Base-by-base conservation (phyloP, 2,329 filamentous ascomycete genomes). In the Ceratocystis diversiconidia region DNA sequence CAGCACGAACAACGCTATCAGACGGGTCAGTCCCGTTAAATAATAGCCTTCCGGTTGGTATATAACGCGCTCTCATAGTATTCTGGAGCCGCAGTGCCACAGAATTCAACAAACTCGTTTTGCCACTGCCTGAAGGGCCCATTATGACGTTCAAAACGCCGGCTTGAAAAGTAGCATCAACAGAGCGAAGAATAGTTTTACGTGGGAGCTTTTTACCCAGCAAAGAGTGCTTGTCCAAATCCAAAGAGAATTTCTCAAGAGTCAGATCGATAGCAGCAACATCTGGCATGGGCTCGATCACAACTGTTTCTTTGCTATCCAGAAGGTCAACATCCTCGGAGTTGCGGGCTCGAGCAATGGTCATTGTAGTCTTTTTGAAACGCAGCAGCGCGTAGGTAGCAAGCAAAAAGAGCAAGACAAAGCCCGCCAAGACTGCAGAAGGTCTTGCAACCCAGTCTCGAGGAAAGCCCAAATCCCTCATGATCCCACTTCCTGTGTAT, bases 81-180 rank as follows among this genome's bases (percentile, higher is more conserved):
- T 83, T 83, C 30, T 83, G 82, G 3, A 91, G 75, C 17, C 88
- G 79, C 2, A 84, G 76, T 0, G 88, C 86, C 81, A 92, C 87
- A 1, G 85, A 80, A 71, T 89, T 90, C 10, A 91, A 77, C 0
- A 90, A 76, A 0, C 86, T 88, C 0, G 87, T 90, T 73, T 92
- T 92, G 0, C 88, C 88, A 59, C 84, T 87, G 0, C 88, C 88
- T 0, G 87, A 90, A 0, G 88, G 88, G 0, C 88, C 88, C 87
- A 91, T 90, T 69, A 92, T 88, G 28, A 90, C 80, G 68, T 91
- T 91, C 15, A 92, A 72, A 15, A 81, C 77, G 0, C 87, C 87
- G 0, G 88, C 82, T 60, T 83, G 79, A 69, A 92, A 91, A 0
- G 81, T 83, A 0, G 86, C 78, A 1, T 80, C 85, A 12, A 91